Evolutionary conservation across 345 rosid species (phyloP).

Genomic region (Nasturtium officinale): DNA sequence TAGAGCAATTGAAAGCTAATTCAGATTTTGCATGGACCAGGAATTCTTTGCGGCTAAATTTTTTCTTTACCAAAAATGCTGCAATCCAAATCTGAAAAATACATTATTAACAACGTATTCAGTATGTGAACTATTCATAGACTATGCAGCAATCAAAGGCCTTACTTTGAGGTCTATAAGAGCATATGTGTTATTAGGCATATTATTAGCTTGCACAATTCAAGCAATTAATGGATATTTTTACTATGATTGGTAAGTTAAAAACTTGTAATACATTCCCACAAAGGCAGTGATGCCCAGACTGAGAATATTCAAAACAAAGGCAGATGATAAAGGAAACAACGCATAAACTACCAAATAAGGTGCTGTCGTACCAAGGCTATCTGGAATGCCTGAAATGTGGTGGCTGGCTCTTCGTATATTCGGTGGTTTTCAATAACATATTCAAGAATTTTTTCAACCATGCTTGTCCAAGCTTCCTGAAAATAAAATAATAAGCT

Average conservation of each 20-base stretch:
- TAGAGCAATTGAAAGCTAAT: slow-evolving; percentile 63
- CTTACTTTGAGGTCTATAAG: slow-evolving; percentile 13
- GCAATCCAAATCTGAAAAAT: slow-evolving; percentile 83
- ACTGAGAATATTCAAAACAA: background rate
- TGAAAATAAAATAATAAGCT: slow-evolving; percentile 45
- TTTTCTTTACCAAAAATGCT: slow-evolving; percentile 67
- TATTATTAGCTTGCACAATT: slow-evolving; percentile 14
- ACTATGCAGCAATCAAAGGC: slow-evolving; percentile 26
- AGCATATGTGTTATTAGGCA: slow-evolving; percentile 19
- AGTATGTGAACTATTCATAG: slow-evolving; percentile 14
- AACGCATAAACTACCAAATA: slow-evolving; percentile 26
- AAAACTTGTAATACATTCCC: slow-evolving; percentile 24
- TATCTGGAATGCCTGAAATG: slow-evolving; percentile 82
- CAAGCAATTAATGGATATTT: slow-evolving; percentile 1
- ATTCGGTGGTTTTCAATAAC: slow-evolving; percentile 70
- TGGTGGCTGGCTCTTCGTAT: slow-evolving; percentile 55
- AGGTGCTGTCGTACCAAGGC: slow-evolving; percentile 66
- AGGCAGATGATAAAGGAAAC: slow-evolving; percentile 19
- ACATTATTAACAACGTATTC: slow-evolving; percentile 18
- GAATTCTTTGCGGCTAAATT: slow-evolving; percentile 64
- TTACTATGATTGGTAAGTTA: background rate
- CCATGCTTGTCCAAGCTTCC: slow-evolving; percentile 66
- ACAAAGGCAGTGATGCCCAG: slow-evolving; percentile 4
- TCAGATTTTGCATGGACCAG: slow-evolving; percentile 65
- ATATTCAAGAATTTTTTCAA: slow-evolving; percentile 65